Conservation (phyloP, 371 early-diverging fungal genomes). For the Syncephalastrum sp. region DNA sequence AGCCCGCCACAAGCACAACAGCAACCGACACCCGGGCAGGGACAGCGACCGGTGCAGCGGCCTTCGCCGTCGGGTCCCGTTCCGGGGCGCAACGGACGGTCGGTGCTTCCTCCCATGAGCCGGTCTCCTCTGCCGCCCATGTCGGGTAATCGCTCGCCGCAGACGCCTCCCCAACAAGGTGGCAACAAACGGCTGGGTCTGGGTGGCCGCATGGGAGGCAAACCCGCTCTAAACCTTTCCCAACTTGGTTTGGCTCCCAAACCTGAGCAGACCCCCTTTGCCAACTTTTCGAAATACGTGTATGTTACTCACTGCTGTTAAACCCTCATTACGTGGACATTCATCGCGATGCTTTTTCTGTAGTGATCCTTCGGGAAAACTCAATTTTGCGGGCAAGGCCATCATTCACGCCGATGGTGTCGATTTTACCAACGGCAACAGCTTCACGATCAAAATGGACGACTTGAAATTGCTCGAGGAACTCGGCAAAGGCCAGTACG, state of each 20-base stretch:
- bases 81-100: constrained; percentile 13
- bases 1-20: too few species aligned
- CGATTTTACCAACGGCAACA: constrained; percentile 85
- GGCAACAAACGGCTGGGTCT: constrained; percentile 11
- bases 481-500: constrained; percentile 91
- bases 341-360: not conserved
- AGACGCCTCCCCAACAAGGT: constrained; percentile 7
- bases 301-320: constrained; percentile 27
- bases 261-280: constrained; percentile 57
- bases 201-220: constrained; percentile 22
- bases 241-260: constrained; percentile 37
- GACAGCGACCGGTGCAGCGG: too few species aligned
- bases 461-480: constrained; percentile 78
- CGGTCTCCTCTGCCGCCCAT: constrained; percentile 27
- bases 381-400: constrained; percentile 91
- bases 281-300: constrained; percentile 74
- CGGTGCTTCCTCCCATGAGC: constrained; percentile 47
- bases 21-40: too few species aligned
- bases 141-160: constrained; percentile 12
- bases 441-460: constrained; percentile 87
- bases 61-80: too few species aligned
- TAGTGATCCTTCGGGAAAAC: constrained; percentile 86
- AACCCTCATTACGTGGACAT: not conserved
- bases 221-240: constrained; percentile 33
- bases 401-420: constrained; percentile 89